These are phyloP conservation scores for Magnaporthales sp. DNA, from an alignment of 2,329 filamentous ascomycete genomes.

Conservation along the genomic window DNA sequence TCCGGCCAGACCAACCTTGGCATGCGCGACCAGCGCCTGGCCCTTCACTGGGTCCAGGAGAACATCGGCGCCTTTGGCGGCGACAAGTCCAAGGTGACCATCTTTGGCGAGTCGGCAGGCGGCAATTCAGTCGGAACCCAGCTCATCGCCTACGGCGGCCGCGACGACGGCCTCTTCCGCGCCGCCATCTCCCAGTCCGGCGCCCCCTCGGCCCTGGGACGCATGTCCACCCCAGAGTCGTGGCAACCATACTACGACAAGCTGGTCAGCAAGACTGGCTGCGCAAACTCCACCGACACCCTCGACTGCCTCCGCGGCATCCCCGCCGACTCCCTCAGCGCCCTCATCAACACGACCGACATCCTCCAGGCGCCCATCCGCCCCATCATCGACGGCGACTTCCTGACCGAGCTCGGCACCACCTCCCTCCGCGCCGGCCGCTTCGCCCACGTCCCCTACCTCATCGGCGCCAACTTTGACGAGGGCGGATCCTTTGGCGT, in stretches of 20 bases:
- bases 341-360: slow-evolving; percentile 9
- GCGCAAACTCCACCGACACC: slow-evolving; percentile 2
- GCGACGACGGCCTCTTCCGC: slow-evolving; percentile 43
- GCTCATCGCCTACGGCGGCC: slow-evolving; percentile 40
- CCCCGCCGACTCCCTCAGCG: slow-evolving; percentile 9
- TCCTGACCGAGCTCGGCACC: slow-evolving; percentile 9
- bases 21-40: slow-evolving; percentile 39
- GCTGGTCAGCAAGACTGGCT: slow-evolving; percentile 4
- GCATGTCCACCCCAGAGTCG: not conserved
- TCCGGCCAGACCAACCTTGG: slow-evolving; percentile 41
- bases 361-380: slow-evolving; percentile 4
- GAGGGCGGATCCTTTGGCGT: slow-evolving; percentile 51
- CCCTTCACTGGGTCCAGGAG: slow-evolving; percentile 39
- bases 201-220: slow-evolving; percentile 1
- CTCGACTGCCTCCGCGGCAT: slow-evolving; percentile 11
- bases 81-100: slow-evolving; percentile 33
- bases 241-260: slow-evolving; percentile 10
- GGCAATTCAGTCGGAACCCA: slow-evolving; percentile 40
- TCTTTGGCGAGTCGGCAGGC: slow-evolving; percentile 47
- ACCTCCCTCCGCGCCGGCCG: slow-evolving; percentile 28
- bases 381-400: slow-evolving; percentile 12
- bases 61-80: slow-evolving; percentile 42
- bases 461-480: slow-evolving; percentile 56
- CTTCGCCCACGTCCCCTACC: slow-evolving; percentile 56
- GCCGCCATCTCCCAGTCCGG: slow-evolving; percentile 30